Base-by-base conservation (phyloP, 257 asterid genomes). In the Apocynum venetum region DNA sequence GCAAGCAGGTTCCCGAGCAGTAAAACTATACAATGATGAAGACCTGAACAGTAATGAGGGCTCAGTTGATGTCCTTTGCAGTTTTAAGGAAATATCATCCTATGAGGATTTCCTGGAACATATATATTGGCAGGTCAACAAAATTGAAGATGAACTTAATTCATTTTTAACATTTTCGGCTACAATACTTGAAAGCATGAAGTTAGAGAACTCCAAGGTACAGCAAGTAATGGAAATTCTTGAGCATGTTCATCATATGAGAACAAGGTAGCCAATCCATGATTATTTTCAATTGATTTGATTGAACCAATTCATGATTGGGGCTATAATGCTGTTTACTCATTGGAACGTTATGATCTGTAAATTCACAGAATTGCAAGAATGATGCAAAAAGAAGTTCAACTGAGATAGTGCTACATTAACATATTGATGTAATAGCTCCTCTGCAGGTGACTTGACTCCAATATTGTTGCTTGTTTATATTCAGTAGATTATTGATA, bases 71-170 rank as follows among this genome's bases (percentile, higher is more conserved):
- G 65, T 11, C 4, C 38, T 71, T 68, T 71, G 25, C 64, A 77
- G 72, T 64, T 78, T 56, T 77, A 89, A 82, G 81, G 87, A 83
- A 72, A 61, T 80, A 44, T 82, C 88, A 46, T 84, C 97, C 4
- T 92, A 79, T 14, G 84, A 86, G 84, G 93, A 88, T 63, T 95
- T 95, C 83, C 82, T 93, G 83, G 77, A 75, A 64, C 82, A 89
- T 72, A 55, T 92, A 35, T 93, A 95, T 81, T 87, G 82, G 81
- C 89, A 90, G 82, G 90, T 95, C 57, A 81, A 73, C 72, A 80
- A 85, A 78, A 86, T 93, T 66, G 97, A 95, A 86, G 82, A 77
- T 81, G 97, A 95, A 80, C 89, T 95, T 44, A 84, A 84, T 80
- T 82, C 88, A 69, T 87, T 86, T 85, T 31, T 94, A 53, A 87